Evolutionary conservation across 257 asterid genomes (phyloP).

Genomic region (Capsicum rhomboideum): DNA sequence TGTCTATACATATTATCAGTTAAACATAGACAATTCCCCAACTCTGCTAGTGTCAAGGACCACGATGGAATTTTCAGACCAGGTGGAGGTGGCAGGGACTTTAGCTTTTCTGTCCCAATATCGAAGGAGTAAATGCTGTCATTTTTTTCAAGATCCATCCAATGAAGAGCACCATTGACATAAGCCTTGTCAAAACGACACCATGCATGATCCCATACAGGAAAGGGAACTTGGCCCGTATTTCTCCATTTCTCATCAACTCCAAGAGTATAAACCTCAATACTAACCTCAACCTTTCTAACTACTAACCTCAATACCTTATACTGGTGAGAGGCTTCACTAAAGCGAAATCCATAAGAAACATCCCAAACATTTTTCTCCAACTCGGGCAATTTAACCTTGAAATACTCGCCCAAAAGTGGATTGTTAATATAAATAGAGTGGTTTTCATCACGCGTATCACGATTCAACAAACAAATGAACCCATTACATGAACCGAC

Average conservation of each 20-base stretch:
- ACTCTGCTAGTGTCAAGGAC: neutral
- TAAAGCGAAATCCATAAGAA: no score
- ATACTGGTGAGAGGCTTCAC: neutral
- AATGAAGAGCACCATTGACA: no score
- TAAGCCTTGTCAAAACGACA: neutral
- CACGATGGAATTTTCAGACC: neutral
- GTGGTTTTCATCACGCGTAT: neutral
- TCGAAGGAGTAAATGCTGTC: no score
- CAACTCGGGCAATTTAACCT: no score
- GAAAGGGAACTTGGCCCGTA: neutral
- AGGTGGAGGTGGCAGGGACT: no score
- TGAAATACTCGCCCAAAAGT: no score
- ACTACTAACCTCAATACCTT: neutral
- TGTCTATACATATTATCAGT: neutral
- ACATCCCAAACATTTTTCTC: no score
- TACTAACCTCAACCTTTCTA: neutral
- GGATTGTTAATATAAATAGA: neutral
- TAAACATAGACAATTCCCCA: neutral
- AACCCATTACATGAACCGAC: neutral
- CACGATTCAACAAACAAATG: neutral
- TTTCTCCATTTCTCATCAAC: neutral
- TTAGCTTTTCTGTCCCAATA: no score
- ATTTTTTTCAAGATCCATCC: no score
- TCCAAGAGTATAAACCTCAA: neutral
- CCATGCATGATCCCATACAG: neutral